Conservation (phyloP, 73 alveolate species). For the Strombidium stylifer region DNA sequence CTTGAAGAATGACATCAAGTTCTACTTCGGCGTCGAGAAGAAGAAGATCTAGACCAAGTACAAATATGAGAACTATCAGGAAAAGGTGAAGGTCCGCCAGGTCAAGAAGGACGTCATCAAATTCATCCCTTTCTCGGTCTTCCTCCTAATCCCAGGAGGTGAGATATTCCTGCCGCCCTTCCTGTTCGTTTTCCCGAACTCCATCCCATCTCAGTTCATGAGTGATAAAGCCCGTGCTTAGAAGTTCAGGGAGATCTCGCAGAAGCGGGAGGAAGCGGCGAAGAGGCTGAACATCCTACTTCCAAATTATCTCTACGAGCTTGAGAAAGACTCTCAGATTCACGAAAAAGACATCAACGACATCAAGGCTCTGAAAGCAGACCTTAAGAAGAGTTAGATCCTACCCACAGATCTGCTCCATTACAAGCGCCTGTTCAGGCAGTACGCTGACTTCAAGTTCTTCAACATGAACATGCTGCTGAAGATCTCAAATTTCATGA, state of each 20-base stretch:
- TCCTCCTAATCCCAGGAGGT: conserved; percentile 83
- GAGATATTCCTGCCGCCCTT: conserved; percentile 85
- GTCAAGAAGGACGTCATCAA: conserved; percentile 68
- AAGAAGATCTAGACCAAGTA: conserved; percentile 17
- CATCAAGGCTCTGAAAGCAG: conserved; percentile 14
- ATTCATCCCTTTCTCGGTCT: conserved; percentile 86
- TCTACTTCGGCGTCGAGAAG: conserved; percentile 13
- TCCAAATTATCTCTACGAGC: conserved; percentile 40
- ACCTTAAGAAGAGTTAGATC: conserved; percentile 8
- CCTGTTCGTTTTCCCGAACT: conserved; percentile 85
- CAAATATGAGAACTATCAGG: conserved; percentile 9
- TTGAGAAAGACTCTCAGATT: conserved; percentile 27
- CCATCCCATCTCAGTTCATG: conserved; percentile 78
- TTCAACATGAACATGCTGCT: conserved; percentile 35
- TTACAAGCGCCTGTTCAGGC: conserved; percentile 29
- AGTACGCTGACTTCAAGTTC: conserved; percentile 37
- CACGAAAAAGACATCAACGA: conserved; percentile 36
- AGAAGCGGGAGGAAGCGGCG: conserved; percentile 48
- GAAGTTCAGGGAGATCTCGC: conserved; percentile 20
- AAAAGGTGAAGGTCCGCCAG: conserved; percentile 15
- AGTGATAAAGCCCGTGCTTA: conserved; percentile 35
- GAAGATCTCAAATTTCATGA: conserved; percentile 52
- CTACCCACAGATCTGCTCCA: conserved; percentile 58
- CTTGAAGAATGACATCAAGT: conserved; percentile 48
- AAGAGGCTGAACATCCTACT: conserved; percentile 41